A percentile compares a stretch with the other conserved stretches of the same genome.
Evolutionary conservation across 192 early-diverging fungal genomes (phyloP).

Genomic region (Mortierella alpina): DNA sequence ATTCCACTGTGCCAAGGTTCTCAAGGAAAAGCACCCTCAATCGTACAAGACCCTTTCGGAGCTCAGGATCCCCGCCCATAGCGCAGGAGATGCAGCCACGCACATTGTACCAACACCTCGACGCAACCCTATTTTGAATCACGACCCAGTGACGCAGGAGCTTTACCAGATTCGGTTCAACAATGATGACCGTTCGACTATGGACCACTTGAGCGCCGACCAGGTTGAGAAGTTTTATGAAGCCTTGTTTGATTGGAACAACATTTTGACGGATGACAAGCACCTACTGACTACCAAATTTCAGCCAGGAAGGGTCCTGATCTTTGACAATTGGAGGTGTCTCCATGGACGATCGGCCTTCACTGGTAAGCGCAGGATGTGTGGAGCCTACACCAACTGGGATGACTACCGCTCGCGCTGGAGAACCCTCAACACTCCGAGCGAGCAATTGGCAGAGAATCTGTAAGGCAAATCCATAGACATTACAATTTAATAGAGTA

Average conservation of each 20-base stretch:
- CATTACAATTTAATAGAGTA: neutral
- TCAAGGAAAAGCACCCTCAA: slow-evolving; percentile 64
- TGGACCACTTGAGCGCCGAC: slow-evolving; percentile 58
- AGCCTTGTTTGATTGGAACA: slow-evolving; percentile 76
- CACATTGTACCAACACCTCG: slow-evolving; percentile 72
- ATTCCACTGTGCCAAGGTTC: slow-evolving; percentile 74
- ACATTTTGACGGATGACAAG: slow-evolving; percentile 59
- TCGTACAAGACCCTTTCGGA: slow-evolving; percentile 73
- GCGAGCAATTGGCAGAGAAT: slow-evolving; percentile 23
- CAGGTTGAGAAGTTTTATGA: slow-evolving; percentile 74
- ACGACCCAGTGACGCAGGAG: slow-evolving; percentile 60
- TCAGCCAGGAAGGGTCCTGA: slow-evolving; percentile 74
- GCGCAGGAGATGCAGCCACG: slow-evolving; percentile 75
- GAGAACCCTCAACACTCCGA: slow-evolving; percentile 38
- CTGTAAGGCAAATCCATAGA: neutral
- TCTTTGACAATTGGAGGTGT: slow-evolving; percentile 87
- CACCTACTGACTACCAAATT: slow-evolving; percentile 77
- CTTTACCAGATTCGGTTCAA: slow-evolving; percentile 84
- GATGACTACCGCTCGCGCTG: slow-evolving; percentile 74
- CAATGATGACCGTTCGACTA: slow-evolving; percentile 81
- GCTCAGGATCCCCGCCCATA: slow-evolving; percentile 73
- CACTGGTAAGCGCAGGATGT: slow-evolving; percentile 75
- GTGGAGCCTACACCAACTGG: slow-evolving; percentile 77
- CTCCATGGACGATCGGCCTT: slow-evolving; percentile 82
- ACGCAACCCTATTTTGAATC: slow-evolving; percentile 73